Evolutionary conservation across 2,329 filamentous ascomycete genomes (phyloP), one percentile per base, ranked within the genome.

Genomic region (Aspergillus sclerotialis): DNA sequence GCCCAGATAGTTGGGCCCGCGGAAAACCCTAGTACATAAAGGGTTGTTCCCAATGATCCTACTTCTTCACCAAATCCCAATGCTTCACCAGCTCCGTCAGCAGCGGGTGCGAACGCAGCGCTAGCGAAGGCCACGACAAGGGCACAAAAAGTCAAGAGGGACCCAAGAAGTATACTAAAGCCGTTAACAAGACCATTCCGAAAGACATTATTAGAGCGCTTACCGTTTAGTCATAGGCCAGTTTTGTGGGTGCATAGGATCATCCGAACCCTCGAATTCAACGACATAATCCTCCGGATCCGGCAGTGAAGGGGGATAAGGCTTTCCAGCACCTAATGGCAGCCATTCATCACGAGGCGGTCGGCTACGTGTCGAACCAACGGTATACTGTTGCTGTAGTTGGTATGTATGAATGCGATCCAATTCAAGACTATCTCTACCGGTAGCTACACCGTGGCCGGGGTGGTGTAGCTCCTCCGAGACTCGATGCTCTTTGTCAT

Each of bases 51-150:
- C 5, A 71, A 50, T 0, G 56, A 60, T 2, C 60, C 49, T 2
- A 68, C 60, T 39, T 68, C 58, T 2, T 38, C 45, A 6, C 61
- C 54, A 8, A 69, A 63, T 4, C 62, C 42, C 42, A 71, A 72
- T 15, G 69, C 56, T 4, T 36, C 31, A 14, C 73, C 71, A 4
- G 84, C 68, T 10, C 63, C 49, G 5, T 44, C 40, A 1, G 78
- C 82, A 4, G 79, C 78, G 16, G 76, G 65, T 1, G 79, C 83
- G 63, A 84, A 85, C 49, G 84, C 76, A 55, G 74, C 78, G 4
- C 54, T 58, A 1, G 60, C 64, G 36, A 73, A 74, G 0, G 70
- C 65, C 2, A 66, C 58, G 2, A 61, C 52, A 10, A 74, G 52
- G 2, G 45, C 46, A 32, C 38, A 40, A 19, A 37, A 52, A 5